These are phyloP conservation scores for Graphilbum ipis-grandicollis DNA, from an alignment of 2,329 filamentous ascomycete species.

Conservation along the genomic window DNA sequence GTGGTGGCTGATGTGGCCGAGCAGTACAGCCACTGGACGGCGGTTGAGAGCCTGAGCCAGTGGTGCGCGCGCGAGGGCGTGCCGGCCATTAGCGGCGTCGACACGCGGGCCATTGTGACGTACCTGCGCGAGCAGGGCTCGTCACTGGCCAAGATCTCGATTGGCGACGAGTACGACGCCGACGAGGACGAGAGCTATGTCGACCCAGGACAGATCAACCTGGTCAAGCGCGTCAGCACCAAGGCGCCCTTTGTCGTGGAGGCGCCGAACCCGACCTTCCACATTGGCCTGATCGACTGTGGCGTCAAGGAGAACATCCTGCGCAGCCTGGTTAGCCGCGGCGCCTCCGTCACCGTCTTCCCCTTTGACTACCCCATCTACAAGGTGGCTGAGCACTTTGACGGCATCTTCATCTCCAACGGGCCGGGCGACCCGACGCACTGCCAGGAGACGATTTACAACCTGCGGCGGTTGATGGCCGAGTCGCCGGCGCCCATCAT, in stretches of 20 bases:
- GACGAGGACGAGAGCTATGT: conserved; percentile 94
- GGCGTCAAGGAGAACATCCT: conserved; percentile 99
- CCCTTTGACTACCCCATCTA: conserved; percentile 95
- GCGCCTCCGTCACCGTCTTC: conserved; percentile 84
- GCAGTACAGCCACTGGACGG: conserved; percentile 97
- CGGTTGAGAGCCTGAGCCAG: conserved; percentile 77
- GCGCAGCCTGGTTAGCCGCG: conserved; percentile 78
- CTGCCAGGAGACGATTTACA: conserved; percentile 86
- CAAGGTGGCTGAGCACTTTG: conserved; percentile 94
- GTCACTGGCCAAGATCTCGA: conserved; percentile 81
- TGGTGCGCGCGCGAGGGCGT: conserved; percentile 97
- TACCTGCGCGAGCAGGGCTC: conserved; percentile 92
- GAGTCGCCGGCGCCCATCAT: conserved; percentile 82
- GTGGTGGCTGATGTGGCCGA: conserved; percentile 89
- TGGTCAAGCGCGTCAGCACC: conserved; percentile 91
- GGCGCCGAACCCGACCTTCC: conserved; percentile 65
- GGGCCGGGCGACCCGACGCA: conserved; percentile 96
- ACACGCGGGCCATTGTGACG: conserved; percentile 93
- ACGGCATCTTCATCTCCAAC: conserved; percentile 98
- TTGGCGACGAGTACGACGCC: conserved; percentile 95
- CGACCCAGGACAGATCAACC: conserved; percentile 90
- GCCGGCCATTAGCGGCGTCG: conserved; percentile 88
- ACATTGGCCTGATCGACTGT: conserved; percentile 91
- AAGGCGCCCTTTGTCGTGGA: conserved; percentile 95
- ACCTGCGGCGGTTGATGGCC: conserved; percentile 80